Conservation (phyloP, 331 rosid genomes). For the Quercus tomentella region DNA sequence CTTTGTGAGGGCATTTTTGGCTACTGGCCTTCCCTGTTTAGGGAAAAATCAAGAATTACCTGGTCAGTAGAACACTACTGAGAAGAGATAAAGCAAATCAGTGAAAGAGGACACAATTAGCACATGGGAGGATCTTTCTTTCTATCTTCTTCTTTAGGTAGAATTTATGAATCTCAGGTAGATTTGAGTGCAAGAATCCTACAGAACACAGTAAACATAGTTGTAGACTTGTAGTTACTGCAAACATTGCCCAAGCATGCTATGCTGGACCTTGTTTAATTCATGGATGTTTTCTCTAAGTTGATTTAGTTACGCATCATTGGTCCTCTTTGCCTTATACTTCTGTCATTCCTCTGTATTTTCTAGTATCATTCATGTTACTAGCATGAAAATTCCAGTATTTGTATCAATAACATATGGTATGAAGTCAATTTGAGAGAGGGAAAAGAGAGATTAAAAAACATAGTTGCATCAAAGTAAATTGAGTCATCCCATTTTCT, state of each 20-base stretch:
- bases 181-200: no score
- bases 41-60: neutral
- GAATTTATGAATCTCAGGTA: no score
- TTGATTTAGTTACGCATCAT: no score
- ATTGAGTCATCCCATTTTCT: neutral
- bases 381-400: neutral
- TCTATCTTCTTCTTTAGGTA: neutral
- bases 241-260: no score
- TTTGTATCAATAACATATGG: neutral
- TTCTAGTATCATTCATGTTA: neutral
- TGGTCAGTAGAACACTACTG: neutral
- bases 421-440: neutral
- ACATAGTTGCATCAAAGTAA: neutral
- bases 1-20: conserved; percentile 28
- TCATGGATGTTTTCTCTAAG: no score
- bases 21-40: conserved; percentile 38
- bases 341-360: neutral
- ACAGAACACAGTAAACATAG: no score
- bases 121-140: neutral
- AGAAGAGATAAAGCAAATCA: neutral
- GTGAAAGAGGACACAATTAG: neutral
- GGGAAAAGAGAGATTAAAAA: neutral
- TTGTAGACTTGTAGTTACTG: no score
- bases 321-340: no score
- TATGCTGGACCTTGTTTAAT: no score